A percentile compares a stretch with the other conserved stretches of the same genome.
phyloP scores from a whole-genome alignment of 306 rosid species.

The Vicia villosa region DNA sequence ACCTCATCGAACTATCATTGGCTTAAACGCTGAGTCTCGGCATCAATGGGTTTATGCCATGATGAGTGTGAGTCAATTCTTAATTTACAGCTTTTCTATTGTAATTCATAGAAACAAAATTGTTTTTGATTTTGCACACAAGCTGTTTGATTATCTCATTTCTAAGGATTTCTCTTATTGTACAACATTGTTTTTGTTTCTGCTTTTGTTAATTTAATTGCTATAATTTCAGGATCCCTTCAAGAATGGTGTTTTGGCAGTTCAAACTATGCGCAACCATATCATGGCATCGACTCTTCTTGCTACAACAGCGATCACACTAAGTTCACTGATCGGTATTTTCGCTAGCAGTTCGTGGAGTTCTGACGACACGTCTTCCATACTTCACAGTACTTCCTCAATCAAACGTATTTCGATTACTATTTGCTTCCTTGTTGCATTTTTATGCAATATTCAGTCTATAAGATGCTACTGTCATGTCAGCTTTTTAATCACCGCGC shows the following conservation, averaged over 20 bases:
- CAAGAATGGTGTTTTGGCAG: constrained; percentile 78
- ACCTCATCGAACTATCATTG: constrained; percentile 75
- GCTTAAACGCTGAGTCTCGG: constrained; percentile 72
- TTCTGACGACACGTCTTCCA: constrained; percentile 41
- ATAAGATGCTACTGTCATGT: constrained; percentile 85
- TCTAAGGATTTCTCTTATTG: background rate
- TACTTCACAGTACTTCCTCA: constrained; percentile 35
- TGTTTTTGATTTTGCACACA: no score
- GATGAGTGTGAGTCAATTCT: constrained; percentile 63
- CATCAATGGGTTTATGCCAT: constrained; percentile 74
- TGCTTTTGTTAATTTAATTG: constrained; percentile 14
- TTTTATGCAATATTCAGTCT: constrained; percentile 83
- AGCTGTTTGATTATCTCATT: background rate
- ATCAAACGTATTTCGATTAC: constrained; percentile 67
- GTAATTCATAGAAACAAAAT: no score
- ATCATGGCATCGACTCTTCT: constrained; percentile 89
- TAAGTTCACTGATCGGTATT: constrained; percentile 75
- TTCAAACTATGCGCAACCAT: constrained; percentile 85
- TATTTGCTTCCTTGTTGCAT: constrained; percentile 82
- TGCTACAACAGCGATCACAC: constrained; percentile 80
- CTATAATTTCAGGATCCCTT: constrained; percentile 65
- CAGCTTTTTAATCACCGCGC: constrained; percentile 79
- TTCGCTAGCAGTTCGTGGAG: constrained; percentile 54
- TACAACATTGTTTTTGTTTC: background rate
- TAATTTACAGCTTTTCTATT: no score